These are phyloP conservation scores for Usnea hakonensis DNA, from an alignment of 495 filamentous ascomycete genomes.

Conservation along the genomic window DNA sequence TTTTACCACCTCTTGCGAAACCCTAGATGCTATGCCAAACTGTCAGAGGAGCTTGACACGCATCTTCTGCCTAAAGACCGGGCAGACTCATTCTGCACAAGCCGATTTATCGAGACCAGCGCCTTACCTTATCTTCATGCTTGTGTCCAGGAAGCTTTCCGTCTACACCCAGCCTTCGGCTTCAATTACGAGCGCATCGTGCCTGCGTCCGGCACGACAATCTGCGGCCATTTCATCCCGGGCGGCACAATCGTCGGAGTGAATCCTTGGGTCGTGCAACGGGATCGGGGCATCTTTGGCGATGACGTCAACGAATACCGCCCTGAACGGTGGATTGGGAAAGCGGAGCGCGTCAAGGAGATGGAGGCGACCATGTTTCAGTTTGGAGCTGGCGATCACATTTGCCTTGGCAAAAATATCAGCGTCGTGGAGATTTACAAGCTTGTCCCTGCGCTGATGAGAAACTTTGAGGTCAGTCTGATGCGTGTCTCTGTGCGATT, in stretches of 20 bases:
- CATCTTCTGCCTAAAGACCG: constrained; percentile 30
- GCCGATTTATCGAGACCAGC: constrained; percentile 47
- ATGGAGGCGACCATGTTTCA: constrained; percentile 56
- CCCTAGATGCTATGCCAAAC: constrained; percentile 34
- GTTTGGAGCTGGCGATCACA: constrained; percentile 51
- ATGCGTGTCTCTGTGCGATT: not conserved
- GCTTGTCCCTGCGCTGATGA: constrained; percentile 39
- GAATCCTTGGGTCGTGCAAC: constrained; percentile 55
- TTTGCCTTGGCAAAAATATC: constrained; percentile 57
- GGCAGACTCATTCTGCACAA: constrained; percentile 41
- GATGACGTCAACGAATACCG: constrained; percentile 46
- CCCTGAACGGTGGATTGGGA: constrained; percentile 53
- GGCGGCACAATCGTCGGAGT: constrained; percentile 57
- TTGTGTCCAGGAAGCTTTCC: constrained; percentile 58
- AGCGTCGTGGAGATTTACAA: constrained; percentile 49
- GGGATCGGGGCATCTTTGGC: constrained; percentile 50
- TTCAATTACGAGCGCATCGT: constrained; percentile 46
- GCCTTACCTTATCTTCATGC: constrained; percentile 53
- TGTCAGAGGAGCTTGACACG: constrained; percentile 48
- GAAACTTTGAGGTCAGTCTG: constrained; percentile 50
- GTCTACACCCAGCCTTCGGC: constrained; percentile 54
- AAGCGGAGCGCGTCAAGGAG: constrained; percentile 38
- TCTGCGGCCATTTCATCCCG: constrained; percentile 38
- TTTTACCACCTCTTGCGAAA: constrained; percentile 58
- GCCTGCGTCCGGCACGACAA: constrained; percentile 25